Evolutionary conservation across 768 basidiomycete genomes (phyloP), one percentile per base, ranked within the genome.

Genomic region (Psilocybe sp.): DNA sequence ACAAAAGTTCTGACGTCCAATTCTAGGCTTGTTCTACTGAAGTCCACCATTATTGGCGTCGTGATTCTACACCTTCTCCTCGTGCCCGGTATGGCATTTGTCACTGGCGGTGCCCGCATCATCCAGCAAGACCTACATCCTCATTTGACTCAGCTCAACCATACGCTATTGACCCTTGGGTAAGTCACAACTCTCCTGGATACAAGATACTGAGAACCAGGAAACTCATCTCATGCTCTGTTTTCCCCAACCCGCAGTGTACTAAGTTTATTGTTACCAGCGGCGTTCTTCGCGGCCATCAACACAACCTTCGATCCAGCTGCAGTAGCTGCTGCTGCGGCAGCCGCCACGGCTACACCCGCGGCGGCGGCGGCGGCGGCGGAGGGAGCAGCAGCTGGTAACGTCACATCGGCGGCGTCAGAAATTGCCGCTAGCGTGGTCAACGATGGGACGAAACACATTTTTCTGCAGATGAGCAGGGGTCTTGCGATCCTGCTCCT

Each of bases 1-100:
- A n/a, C 10, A 20, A 16, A 37, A 15, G 6, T 28, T 20, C 5
- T 19, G n/a, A 20, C 15, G 14, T 40, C 38, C 31, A 43, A 49
- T 33, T n/a, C 1, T 37, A 87, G 85, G 47, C 66, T 87, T 44
- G 75, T 77, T 38, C 65, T 90, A 3, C 62, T 89, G 37, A 87
- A 89, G 58, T 78, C 84, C 0, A 89, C 86, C 0, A 80, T 89
- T 38, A 73, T 81, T 35, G 87, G 84, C 14, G 87, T 90, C 7
- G 75, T 88, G 5, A 66, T 90, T n/a, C 72, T 90, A 9, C 87
- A 87, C 62, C 72, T 89, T 1, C 73, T 90, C 1, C 75, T 90
- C 12, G 72, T 89, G 39, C 87, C 87, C 0, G 87, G 87, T 2
- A 72, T 77, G 4, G 73, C 86, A 0, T 89, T 89, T 61, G 70